Evolutionary conservation across 345 rosid species (phyloP).

Genomic region (Arabidopsis suecica): DNA sequence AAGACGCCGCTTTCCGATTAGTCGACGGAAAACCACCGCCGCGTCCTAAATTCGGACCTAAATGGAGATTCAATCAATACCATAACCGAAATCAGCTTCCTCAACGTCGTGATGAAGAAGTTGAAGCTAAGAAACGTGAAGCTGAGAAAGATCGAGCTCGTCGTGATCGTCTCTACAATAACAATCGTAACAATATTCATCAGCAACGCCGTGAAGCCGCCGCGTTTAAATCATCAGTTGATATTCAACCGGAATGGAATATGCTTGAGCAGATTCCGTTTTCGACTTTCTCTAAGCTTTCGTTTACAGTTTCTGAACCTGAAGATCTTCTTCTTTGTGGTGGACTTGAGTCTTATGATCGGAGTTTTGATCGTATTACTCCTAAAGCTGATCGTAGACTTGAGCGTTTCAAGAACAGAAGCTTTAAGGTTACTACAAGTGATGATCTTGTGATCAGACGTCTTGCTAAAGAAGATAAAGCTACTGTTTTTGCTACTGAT

Average conservation of each 20-base stretch:
- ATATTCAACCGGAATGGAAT: constrained; percentile 97
- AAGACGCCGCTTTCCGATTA: constrained; percentile 84
- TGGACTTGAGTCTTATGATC: constrained; percentile 72
- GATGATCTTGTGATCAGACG: constrained; percentile 93
- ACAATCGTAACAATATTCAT: constrained; percentile 67
- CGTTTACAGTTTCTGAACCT: constrained; percentile 76
- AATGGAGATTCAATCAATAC: constrained; percentile 81
- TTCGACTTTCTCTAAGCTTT: constrained; percentile 80
- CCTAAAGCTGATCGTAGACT: constrained; percentile 83
- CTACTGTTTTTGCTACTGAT: constrained; percentile 91
- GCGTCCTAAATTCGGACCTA: constrained; percentile 90
- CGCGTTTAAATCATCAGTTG: constrained; percentile 81
- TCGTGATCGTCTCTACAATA: constrained; percentile 78
- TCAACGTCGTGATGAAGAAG: constrained; percentile 96
- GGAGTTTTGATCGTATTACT: constrained; percentile 75
- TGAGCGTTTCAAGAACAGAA: constrained; percentile 91
- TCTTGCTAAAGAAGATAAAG: constrained; percentile 91
- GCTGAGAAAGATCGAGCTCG: constrained; percentile 96
- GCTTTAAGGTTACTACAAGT: constrained; percentile 93
- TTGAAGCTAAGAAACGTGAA: constrained; percentile 83
- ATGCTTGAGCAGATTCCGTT: constrained; percentile 99
- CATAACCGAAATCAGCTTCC: constrained; percentile 77
- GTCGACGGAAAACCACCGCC: constrained; percentile 93
- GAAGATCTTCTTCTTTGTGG: constrained; percentile 87
- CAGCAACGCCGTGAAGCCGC: constrained; percentile 90